A percentile compares a stretch with the other conserved stretches of the same genome.
These are phyloP conservation scores for Arthrobotrys sinensis DNA, from an alignment of 2,329 filamentous ascomycete genomes.

Conservation along the genomic window DNA sequence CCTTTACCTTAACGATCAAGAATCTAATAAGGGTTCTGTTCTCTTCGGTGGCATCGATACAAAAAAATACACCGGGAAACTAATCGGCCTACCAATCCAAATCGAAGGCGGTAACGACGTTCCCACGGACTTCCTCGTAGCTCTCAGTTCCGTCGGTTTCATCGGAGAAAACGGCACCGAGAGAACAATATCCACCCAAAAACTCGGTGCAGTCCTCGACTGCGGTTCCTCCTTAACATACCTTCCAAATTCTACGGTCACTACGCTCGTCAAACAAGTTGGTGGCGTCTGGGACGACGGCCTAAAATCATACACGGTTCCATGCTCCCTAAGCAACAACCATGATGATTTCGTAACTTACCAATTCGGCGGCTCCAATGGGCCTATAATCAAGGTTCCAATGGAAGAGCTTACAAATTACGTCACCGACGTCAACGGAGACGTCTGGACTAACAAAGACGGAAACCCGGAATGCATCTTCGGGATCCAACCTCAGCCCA, in stretches of 20 bases:
- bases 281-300: slow-evolving; percentile 48
- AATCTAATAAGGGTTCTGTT: slow-evolving; percentile 78
- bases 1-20: slow-evolving; percentile 75
- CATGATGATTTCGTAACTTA: slow-evolving; percentile 67
- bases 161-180: slow-evolving; percentile 65
- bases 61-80: slow-evolving; percentile 77
- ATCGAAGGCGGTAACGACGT: slow-evolving; percentile 68
- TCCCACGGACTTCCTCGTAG: slow-evolving; percentile 78
- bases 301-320: slow-evolving; percentile 68
- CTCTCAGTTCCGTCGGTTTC: slow-evolving; percentile 74
- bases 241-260: slow-evolving; percentile 59
- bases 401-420: slow-evolving; percentile 76
- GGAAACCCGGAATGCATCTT: slow-evolving; percentile 76
- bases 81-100: slow-evolving; percentile 79
- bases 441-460: slow-evolving; percentile 71
- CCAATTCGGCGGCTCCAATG: slow-evolving; percentile 71
- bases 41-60: slow-evolving; percentile 85
- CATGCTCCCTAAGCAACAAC: slow-evolving; percentile 72
- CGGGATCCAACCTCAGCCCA: slow-evolving; percentile 75
- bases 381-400: slow-evolving; percentile 69
- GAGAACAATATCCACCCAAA: slow-evolving; percentile 68
- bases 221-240: slow-evolving; percentile 68
- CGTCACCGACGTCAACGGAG: slow-evolving; percentile 70
- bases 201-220: slow-evolving; percentile 78
- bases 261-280: slow-evolving; percentile 28